phyloP scores from a whole-genome alignment of 176 grass and related monocot genomes.

The Aegilops sharonensis region DNA sequence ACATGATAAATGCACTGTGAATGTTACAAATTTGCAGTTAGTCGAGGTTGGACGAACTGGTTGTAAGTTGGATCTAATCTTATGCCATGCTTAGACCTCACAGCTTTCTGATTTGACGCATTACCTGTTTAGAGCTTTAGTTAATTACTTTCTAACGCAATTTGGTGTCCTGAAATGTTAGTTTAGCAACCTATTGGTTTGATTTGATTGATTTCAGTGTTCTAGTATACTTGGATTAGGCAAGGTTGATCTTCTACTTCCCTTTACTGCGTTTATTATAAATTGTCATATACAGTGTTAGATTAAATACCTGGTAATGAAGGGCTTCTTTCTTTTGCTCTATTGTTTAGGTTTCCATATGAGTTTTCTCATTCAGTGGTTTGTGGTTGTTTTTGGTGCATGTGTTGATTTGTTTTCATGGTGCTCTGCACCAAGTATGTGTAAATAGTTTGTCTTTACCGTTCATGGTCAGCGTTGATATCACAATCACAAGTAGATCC shows the following conservation, averaged over 20 bases:
- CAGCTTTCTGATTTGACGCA: neutral
- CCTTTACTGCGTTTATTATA: neutral
- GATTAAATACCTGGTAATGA: neutral
- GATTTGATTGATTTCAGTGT: neutral
- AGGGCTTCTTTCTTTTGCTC: neutral
- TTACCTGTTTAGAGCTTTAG: neutral
- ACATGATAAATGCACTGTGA: neutral
- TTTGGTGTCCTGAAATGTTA: neutral
- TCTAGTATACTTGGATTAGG: neutral
- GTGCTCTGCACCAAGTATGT: neutral
- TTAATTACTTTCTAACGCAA: too few species aligned
- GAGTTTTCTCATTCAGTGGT: neutral
- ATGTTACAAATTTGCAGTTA: neutral
- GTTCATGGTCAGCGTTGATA: neutral
- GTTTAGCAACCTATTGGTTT: neutral
- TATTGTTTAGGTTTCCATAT: neutral
- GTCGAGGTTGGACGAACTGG: neutral
- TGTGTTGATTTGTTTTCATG: neutral
- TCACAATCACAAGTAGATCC: neutral
- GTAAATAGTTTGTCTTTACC: neutral
- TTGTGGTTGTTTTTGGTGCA: neutral
- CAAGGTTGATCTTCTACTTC: neutral
- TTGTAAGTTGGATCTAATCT: neutral
- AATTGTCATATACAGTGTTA: neutral
- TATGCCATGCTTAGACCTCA: neutral